Percentiles rank a stretch among this genome's conserved stretches.
phyloP scores from a whole-genome alignment of 2,329 filamentous ascomycete genomes.

The Ceratocystis harringtonii region DNA sequence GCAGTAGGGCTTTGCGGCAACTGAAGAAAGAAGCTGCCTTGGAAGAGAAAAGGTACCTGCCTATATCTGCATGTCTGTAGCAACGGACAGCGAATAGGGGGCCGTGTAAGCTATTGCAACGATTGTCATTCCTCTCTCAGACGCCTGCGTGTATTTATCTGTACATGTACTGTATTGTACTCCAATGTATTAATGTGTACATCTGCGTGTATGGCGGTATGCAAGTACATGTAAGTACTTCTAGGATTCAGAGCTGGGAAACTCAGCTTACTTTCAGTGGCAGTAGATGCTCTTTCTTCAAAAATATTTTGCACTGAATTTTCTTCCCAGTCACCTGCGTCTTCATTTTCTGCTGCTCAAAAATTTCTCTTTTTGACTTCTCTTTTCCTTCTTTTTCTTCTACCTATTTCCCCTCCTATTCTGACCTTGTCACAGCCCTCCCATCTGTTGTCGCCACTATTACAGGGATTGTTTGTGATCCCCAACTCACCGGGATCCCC shows the following conservation, averaged over 20 bases:
- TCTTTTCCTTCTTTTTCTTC: not conserved
- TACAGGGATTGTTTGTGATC: not conserved
- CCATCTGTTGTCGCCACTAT: not conserved
- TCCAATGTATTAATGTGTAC: not conserved
- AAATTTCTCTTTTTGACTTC: not conserved
- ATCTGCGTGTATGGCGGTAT: not conserved
- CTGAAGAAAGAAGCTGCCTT: too few relatives aligned
- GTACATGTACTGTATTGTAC: not conserved
- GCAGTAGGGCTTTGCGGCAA: too few relatives aligned
- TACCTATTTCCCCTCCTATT: not conserved
- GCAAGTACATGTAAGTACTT: not conserved
- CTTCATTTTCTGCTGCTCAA: not conserved
- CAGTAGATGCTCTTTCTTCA: conserved; percentile 5
- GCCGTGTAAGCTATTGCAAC: too few relatives aligned
- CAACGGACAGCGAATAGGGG: not conserved
- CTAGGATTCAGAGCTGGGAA: too few relatives aligned
- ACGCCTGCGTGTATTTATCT: not conserved
- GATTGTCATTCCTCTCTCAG: not conserved
- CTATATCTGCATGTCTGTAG: not conserved
- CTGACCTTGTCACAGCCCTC: not conserved
- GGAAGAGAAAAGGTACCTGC: not conserved
- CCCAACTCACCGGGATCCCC: not conserved
- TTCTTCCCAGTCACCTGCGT: not conserved
- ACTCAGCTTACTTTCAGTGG: not conserved
- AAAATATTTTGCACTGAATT: not conserved